Conservation (phyloP, 805 yeast species). For the Metschnikowia cubensis region DNA sequence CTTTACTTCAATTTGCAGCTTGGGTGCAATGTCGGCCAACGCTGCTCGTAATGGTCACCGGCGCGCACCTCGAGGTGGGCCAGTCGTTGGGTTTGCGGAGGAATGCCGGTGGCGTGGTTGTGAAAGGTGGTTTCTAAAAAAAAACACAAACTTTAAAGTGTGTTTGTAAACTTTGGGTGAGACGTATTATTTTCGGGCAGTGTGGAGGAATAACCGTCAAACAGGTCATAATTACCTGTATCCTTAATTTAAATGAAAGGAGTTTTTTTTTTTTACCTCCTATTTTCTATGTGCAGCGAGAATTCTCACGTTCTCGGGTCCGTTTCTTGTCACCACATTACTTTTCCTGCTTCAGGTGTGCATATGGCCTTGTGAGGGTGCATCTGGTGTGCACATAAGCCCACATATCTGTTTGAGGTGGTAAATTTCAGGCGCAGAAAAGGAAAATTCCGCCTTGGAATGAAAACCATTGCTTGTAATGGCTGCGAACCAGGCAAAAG, state of each 20-base stretch:
- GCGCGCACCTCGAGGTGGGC: slow-evolving; percentile 4
- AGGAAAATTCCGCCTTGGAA: slow-evolving; percentile 4
- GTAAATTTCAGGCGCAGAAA: slow-evolving; percentile 5
- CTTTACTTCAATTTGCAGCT: slow-evolving; percentile 3
- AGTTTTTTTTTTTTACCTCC: not conserved
- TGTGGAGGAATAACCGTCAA: not conserved
- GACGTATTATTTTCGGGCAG: not conserved
- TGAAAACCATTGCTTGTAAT: slow-evolving; percentile 4
- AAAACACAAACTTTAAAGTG: not conserved
- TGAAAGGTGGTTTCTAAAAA: no score
- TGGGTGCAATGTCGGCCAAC: slow-evolving; percentile 1
- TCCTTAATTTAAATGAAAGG: not conserved
- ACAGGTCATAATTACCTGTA: not conserved
- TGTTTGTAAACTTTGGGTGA: not conserved
- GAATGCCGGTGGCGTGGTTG: not conserved
- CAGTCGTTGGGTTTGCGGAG: not conserved
- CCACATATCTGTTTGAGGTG: slow-evolving; percentile 4
- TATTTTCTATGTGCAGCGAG: not conserved
- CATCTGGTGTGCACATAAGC: not conserved
- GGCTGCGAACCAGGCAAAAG: slow-evolving; percentile 15
- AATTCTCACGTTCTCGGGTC: not conserved
- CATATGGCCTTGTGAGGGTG: not conserved
- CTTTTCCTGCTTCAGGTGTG: slow-evolving; percentile 2
- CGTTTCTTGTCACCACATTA: slow-evolving; percentile 1
- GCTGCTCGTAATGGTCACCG: not conserved